phyloP scores from a whole-genome alignment of 176 grass and related monocot genomes.

The Tuctoria greenei region DNA sequence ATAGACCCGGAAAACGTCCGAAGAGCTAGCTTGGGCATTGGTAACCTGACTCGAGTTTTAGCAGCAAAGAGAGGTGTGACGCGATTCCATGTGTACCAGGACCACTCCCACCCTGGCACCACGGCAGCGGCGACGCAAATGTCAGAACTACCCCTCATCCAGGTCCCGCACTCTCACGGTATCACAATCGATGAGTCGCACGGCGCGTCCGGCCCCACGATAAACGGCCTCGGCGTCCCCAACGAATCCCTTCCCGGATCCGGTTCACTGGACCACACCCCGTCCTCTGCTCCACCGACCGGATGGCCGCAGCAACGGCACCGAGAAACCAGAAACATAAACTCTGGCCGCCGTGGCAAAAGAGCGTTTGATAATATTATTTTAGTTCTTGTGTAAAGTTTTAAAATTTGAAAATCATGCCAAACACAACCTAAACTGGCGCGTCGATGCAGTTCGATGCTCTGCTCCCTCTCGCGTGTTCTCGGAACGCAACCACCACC shows the following conservation, averaged over 20 bases:
- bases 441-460: not conserved
- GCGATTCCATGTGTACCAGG: conserved; percentile 19
- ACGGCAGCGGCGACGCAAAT: not conserved
- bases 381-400: too few species aligned
- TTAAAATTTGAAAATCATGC: too few species aligned
- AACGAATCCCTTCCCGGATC: not conserved
- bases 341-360: not conserved
- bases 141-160: not conserved
- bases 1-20: rapidly evolving
- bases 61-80: not conserved
- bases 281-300: not conserved
- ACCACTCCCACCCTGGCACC: not conserved
- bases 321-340: too few species aligned
- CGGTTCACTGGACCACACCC: conserved; percentile 30
- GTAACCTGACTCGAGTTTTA: not conserved
- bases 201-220: not conserved
- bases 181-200: not conserved
- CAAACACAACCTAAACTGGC: too few species aligned
- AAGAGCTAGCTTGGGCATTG: rapidly evolving
- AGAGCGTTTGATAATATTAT: too few species aligned
- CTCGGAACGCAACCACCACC: not conserved
- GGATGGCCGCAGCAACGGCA: not conserved
- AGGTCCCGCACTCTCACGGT: too few species aligned
- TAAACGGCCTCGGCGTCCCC: conserved; percentile 7
- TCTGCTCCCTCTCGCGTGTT: not conserved